Base-by-base conservation (phyloP, 2,329 filamentous ascomycete genomes). In the Aspergillus pseudoterreus region DNA sequence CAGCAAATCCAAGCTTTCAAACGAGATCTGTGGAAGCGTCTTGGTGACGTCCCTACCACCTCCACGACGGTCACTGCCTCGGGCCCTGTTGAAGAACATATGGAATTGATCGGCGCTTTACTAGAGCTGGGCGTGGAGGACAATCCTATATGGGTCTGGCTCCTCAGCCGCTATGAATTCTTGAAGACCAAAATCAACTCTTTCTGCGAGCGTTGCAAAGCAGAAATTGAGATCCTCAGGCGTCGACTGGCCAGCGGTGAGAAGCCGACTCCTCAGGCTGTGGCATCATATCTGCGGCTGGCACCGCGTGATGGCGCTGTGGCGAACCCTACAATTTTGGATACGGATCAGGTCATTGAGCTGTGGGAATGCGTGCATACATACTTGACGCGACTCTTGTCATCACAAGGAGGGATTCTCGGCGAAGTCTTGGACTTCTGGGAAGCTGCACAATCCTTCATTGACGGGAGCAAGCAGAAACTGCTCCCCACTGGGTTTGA, bases 71-170 rank as follows among this genome's bases (percentile, higher is more conserved):
- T 45, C 76, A 84, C 57, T 68, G 75, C 63, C 65, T 71, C 72
- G 2, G 73, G 72, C 3, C 77, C 85, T 36, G 77, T 82, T 5
- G 90, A 92, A 64, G 90, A 96, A 67, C 88, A 96, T 63, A 90
- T 96, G 83, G 90, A 96, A 66, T 78, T 96, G 44, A 97, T 99
- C 49, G 81, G 85, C 19, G 78, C 96, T 33, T 78, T 99, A 48
- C 75, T 99, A n/a, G 92, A 99, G 69, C 78, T 99, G 17, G 95
- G 94, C 6, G 91, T 96, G 2, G 88, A 95, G 9, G 91, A 97
- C 53, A 99, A 95, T 62, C 94, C 94, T 1, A 95, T 99, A 56
- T 96, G 90, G 89, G 82, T 95, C 10, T 99, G 94, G 92, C 82
- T 99, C 22, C 77, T 92, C 50, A 96, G 90, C 64, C 85, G 90